phyloP scores from a whole-genome alignment of 345 rosid species.

The Eucalyptus polybractea region DNA sequence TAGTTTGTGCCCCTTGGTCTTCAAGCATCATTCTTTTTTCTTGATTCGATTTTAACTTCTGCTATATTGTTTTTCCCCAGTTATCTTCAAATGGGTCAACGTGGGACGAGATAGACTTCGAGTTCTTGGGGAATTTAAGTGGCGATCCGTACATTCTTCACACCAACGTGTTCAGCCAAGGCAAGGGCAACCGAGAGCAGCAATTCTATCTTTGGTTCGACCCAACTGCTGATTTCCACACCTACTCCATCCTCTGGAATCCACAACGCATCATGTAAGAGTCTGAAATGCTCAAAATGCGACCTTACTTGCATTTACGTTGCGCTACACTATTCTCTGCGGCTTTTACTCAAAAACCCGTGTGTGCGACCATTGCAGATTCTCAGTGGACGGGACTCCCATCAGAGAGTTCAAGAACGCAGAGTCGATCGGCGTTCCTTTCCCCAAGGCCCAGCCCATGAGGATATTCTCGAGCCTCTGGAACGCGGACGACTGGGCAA shows the following conservation, averaged over 20 bases:
- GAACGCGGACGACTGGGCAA: conserved; percentile 60
- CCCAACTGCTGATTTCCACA: background rate
- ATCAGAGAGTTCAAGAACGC: conserved; percentile 53
- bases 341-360: background rate
- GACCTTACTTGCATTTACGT: background rate
- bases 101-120: background rate
- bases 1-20: background rate
- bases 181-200: background rate
- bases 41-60: background rate
- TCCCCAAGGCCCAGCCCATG: conserved; percentile 41
- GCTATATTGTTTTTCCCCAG: background rate
- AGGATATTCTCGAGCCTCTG: conserved; percentile 49
- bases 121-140: background rate
- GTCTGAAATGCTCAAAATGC: background rate
- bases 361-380: conserved; percentile 2
- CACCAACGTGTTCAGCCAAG: background rate
- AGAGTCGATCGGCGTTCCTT: conserved; percentile 27
- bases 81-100: background rate
- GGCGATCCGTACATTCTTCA: background rate
- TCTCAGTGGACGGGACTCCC: conserved; percentile 45
- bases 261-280: background rate
- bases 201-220: background rate
- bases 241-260: background rate
- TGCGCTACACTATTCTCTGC: background rate
- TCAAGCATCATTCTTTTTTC: background rate